Evolutionary conservation across 352 stramenopile genomes (phyloP).

Genomic region (Phytopythium aichiense): DNA sequence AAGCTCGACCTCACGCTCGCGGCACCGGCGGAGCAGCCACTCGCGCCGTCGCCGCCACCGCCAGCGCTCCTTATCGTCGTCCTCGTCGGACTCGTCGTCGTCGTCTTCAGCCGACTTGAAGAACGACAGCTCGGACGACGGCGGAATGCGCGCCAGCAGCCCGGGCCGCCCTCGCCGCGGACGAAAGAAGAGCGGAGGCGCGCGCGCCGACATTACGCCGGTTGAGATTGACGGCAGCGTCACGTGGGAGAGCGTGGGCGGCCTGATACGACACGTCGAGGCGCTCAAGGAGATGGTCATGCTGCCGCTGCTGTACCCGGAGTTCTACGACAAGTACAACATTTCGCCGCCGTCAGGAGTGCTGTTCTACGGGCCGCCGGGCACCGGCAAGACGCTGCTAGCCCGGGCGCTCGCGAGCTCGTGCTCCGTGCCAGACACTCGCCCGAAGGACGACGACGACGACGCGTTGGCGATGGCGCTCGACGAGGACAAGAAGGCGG

Average conservation of each 20-base stretch:
- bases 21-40: conserved; percentile 19
- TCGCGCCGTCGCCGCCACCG: conserved; percentile 20
- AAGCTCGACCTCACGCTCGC: conserved; percentile 10
- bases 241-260: conserved; percentile 84
- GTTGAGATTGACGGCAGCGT: conserved; percentile 81
- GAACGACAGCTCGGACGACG: conserved; percentile 60
- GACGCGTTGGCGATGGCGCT: conserved; percentile 6
- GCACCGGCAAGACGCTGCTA: conserved; percentile 91
- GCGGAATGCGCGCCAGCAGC: conserved; percentile 58
- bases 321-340: conserved; percentile 91
- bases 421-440: conserved; percentile 34
- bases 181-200: conserved; percentile 29
- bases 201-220: conserved; percentile 74
- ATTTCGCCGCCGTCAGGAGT: conserved; percentile 81
- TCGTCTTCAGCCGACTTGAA: conserved; percentile 17
- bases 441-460: not conserved
- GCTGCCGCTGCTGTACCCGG: conserved; percentile 89
- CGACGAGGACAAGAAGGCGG: conserved; percentile 9
- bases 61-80: conserved; percentile 40
- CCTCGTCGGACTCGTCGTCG: conserved; percentile 43
- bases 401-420: conserved; percentile 88
- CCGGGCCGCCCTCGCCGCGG: conserved; percentile 20
- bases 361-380: conserved; percentile 88
- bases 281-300: conserved; percentile 94
- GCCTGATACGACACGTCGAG: conserved; percentile 81